Evolutionary conservation across 495 filamentous ascomycete genomes (phyloP).

Genomic region (Podospora fimiseda): DNA sequence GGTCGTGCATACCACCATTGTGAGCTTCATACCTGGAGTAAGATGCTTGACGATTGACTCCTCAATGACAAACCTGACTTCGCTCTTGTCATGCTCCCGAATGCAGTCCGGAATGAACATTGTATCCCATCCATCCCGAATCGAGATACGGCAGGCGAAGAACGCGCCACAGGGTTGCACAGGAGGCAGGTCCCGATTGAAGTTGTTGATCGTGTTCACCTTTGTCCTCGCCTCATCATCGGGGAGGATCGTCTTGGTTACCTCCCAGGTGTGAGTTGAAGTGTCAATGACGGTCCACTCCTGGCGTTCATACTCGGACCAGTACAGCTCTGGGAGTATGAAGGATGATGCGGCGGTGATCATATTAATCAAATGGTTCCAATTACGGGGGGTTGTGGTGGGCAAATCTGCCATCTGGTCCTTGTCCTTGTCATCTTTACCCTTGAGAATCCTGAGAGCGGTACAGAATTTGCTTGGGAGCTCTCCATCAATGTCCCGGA

Average conservation of each 20-base stretch:
- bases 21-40: constrained; percentile 72
- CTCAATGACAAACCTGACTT: constrained; percentile 21
- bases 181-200: constrained; percentile 19
- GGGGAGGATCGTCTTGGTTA: constrained; percentile 25
- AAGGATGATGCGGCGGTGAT: constrained; percentile 13
- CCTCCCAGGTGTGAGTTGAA: constrained; percentile 29
- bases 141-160: constrained; percentile 26
- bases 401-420: no score
- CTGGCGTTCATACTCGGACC: background rate
- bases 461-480: constrained; percentile 73
- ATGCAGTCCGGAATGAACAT: constrained; percentile 11
- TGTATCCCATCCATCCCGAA: constrained; percentile 35
- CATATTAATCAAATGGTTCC: background rate
- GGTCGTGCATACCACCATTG: constrained; percentile 54
- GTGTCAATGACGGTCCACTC: constrained; percentile 6
- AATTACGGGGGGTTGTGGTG: no score
- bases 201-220: constrained; percentile 15
- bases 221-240: constrained; percentile 12
- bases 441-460: constrained; percentile 31
- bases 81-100: no score
- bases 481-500: constrained; percentile 33
- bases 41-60: constrained; percentile 52
- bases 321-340: constrained; percentile 6
- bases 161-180: constrained; percentile 36
- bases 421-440: constrained; percentile 2